Evolutionary conservation across 345 rosid genomes (phyloP).

Genomic region (Erysimum cheiranthoides): DNA sequence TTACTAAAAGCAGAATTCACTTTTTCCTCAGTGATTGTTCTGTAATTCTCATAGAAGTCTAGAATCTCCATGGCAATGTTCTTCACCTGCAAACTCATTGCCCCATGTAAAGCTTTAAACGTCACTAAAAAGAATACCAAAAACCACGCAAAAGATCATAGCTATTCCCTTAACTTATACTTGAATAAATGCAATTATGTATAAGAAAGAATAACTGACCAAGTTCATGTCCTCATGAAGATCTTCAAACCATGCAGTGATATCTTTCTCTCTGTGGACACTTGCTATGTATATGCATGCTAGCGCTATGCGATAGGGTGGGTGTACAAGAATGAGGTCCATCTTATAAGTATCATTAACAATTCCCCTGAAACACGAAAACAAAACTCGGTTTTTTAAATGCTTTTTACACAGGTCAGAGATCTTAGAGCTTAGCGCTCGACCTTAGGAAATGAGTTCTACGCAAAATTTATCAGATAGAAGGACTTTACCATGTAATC

Average conservation of each 20-base stretch:
- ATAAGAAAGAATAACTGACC: slow-evolving; percentile 54
- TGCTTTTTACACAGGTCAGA: background rate
- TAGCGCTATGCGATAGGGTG: slow-evolving; percentile 85
- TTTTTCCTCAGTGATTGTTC: slow-evolving; percentile 45
- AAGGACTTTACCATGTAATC: slow-evolving; percentile 67
- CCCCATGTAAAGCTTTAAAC: background rate
- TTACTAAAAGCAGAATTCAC: slow-evolving; percentile 55
- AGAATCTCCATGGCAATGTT: slow-evolving; percentile 60
- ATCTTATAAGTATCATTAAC: slow-evolving; percentile 93
- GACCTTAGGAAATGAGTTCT: background rate
- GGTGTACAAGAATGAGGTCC: slow-evolving; percentile 91
- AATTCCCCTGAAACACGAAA: slow-evolving; percentile 65
- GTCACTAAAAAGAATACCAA: background rate
- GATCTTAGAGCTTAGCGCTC: background rate
- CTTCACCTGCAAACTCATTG: slow-evolving; percentile 50
- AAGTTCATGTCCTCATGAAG: slow-evolving; percentile 89
- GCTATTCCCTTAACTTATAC: background rate
- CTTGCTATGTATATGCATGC: slow-evolving; percentile 91
- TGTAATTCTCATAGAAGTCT: slow-evolving; percentile 56
- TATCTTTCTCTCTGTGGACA: slow-evolving; percentile 73
- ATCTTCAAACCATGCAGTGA: slow-evolving; percentile 93
- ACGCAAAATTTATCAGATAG: background rate
- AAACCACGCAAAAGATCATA: background rate
- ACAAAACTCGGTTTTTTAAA: background rate
- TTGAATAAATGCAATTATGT: background rate